Conservation (phyloP, 306 rosid species). For the Fragaria vesca region DNA sequence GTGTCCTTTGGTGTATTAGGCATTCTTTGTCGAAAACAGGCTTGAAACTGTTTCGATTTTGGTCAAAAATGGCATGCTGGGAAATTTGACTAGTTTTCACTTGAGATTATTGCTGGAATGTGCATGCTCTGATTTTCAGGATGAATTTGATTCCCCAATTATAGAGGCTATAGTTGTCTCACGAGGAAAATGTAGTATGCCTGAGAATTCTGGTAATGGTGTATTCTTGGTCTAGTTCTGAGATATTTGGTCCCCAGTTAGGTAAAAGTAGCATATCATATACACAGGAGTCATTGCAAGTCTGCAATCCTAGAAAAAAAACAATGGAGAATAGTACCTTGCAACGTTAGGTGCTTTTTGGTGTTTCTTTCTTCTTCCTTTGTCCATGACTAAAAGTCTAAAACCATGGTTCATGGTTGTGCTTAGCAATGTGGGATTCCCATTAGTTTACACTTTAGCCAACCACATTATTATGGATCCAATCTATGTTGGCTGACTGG, state of each 20-base stretch:
- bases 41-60: neutral
- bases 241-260: neutral
- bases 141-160: neutral
- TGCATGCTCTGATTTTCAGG: neutral
- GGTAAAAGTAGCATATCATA: neutral
- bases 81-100: neutral
- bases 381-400: neutral
- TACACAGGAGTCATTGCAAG: neutral
- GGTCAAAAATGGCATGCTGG: neutral
- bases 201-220: neutral
- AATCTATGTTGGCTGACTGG: neutral
- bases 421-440: neutral
- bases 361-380: neutral
- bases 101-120: slow-evolving; percentile 5
- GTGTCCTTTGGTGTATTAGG: neutral
- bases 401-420: neutral
- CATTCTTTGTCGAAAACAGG: neutral
- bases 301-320: neutral
- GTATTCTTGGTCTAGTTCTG: neutral
- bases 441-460: neutral
- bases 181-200: neutral
- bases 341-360: neutral
- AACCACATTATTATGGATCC: neutral
- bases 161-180: neutral
- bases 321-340: neutral